Percentiles rank a stretch among this genome's conserved stretches.
phyloP scores from a whole-genome alignment of 345 rosid species.

The Streptanthus diversifolius region DNA sequence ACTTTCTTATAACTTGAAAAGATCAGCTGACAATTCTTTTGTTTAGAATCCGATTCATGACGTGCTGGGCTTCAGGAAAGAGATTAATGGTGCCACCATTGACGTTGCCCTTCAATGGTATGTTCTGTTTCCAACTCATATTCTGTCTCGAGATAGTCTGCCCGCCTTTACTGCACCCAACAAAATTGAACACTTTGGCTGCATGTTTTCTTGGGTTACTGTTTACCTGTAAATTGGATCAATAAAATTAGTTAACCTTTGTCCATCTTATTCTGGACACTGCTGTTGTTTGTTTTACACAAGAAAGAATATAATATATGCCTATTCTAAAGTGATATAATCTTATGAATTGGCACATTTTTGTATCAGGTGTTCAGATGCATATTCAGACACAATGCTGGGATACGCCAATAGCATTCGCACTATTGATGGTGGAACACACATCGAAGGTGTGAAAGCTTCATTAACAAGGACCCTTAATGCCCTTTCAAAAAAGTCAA shows the following conservation, averaged over 20 bases:
- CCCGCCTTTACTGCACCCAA: not conserved
- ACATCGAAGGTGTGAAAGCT: constrained; percentile 88
- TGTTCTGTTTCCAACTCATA: constrained; percentile 12
- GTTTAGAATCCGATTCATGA: constrained; percentile 79
- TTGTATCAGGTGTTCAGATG: constrained; percentile 83
- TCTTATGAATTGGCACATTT: constrained; percentile 12
- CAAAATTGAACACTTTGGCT: not conserved
- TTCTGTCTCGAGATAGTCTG: not conserved
- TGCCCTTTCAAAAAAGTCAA: constrained; percentile 81
- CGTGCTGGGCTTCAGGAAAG: constrained; percentile 69
- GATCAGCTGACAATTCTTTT: constrained; percentile 39
- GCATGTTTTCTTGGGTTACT: not conserved
- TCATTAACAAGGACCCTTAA: constrained; percentile 90
- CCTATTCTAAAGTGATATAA: not conserved
- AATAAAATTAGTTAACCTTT: not conserved
- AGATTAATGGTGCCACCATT: constrained; percentile 59
- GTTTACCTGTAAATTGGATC: constrained; percentile 10
- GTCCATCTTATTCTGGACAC: not conserved
- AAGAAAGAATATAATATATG: not conserved
- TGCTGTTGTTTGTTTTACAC: not conserved
- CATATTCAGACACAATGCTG: constrained; percentile 88
- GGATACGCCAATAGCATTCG: constrained; percentile 98
- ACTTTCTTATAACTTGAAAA: constrained; percentile 3
- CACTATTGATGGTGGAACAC: constrained; percentile 96
- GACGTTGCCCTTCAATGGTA: constrained; percentile 96